Evolutionary conservation across 2,329 filamentous ascomycete species (phyloP), one percentile per base, ranked within the genome.

Genomic region (Amesomyces nigricolor): DNA sequence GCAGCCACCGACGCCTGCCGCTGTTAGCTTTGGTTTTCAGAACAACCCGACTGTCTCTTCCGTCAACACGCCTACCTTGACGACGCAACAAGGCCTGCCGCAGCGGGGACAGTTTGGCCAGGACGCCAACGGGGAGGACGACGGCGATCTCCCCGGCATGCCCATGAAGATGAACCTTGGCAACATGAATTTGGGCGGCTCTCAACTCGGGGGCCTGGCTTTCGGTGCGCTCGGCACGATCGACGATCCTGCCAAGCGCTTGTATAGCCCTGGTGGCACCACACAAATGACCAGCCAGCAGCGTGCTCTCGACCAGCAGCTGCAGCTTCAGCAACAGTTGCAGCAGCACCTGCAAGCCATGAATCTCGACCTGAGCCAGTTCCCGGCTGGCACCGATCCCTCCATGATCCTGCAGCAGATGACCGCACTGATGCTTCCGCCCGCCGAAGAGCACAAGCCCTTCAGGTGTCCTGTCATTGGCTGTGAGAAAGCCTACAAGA

Each of bases 401-500:
- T 77, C 79, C 54, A 71, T 75, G 17, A 68, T 82, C n/a, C 68
- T 83, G 40, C 79, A 82, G 61, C 76, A 80, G 48, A 74, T 82
- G 53, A 78, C 79, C 32, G 78, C 75, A n/a, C 75, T 86, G 68
- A 78, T 84, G 71, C 79, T 85, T 56, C 87, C 64, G n/a, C 64
- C 64, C n/a, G 58, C 87, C 14, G 92, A 97, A 69, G 92, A 99
- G 69, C 90, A 95, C 66, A 99, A 97, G 73, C 94, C 94, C 0
- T 99, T 96, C 78, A 89, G 91, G 70, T 99, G 94, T 67, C 94
- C 94, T 1, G 94, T 99, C 49, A 95, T 99, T 69, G 94, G 94
- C 5, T 99, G 94, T 67, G 94, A 97, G 72, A 99, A 99, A 78
- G 92, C 94, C 0, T 99, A 99, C 76, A 99, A 99, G 79, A 99